These are phyloP conservation scores for Rhizomucor pusillus DNA, from an alignment of 371 early-diverging fungal genomes.

Conservation along the genomic window DNA sequence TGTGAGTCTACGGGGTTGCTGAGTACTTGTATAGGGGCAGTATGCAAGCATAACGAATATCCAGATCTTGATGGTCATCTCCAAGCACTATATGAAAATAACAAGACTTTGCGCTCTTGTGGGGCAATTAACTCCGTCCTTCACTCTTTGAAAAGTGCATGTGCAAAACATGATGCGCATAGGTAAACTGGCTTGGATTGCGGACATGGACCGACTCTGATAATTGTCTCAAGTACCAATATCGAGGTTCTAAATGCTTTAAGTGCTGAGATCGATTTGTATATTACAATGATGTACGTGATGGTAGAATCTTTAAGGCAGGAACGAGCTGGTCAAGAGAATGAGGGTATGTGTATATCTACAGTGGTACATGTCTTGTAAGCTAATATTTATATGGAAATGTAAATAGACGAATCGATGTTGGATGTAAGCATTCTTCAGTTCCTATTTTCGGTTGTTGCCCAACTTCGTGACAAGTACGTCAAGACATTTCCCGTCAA, in stretches of 20 bases:
- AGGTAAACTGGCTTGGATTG: slow-evolving; percentile 18
- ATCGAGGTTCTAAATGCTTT: slow-evolving; percentile 26
- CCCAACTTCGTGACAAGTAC: slow-evolving; percentile 69
- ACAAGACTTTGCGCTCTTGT: slow-evolving; percentile 35
- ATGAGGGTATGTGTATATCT: slow-evolving; percentile 32
- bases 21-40: too few species aligned
- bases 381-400: slow-evolving; percentile 16
- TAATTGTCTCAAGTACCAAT: slow-evolving; percentile 5
- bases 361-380: neutral
- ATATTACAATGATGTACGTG: slow-evolving; percentile 59
- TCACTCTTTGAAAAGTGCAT: slow-evolving; percentile 46
- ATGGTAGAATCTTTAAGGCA: slow-evolving; percentile 46
- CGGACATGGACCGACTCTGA: too few species aligned
- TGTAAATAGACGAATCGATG: neutral
- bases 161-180: slow-evolving; percentile 21
- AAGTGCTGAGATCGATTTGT: slow-evolving; percentile 58
- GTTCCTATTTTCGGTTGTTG: slow-evolving; percentile 63
- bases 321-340: slow-evolving; percentile 33
- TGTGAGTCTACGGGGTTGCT: too few species aligned
- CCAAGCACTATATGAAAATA: slow-evolving; percentile 28
- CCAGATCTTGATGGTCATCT: slow-evolving; percentile 32
- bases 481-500: slow-evolving; percentile 77
- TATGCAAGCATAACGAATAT: too few species aligned
- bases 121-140: slow-evolving; percentile 52
- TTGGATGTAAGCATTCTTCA: slow-evolving; percentile 53